Conservation (phyloP, 306 rosid genomes). For the Lathyrus oleraceus region DNA sequence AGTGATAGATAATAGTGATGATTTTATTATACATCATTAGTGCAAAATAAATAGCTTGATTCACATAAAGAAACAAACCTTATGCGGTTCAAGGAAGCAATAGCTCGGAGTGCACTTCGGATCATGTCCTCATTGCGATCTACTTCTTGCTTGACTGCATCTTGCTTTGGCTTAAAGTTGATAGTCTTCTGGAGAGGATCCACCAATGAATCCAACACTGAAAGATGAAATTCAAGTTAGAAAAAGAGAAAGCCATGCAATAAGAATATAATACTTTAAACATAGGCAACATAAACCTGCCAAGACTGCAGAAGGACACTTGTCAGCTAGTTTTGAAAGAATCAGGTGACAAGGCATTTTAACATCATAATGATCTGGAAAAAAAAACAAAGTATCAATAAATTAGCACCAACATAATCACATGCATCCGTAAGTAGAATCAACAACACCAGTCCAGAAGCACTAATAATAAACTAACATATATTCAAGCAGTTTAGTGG, state of each 20-base stretch:
- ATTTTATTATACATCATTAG: constrained; percentile 2
- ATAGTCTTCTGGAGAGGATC: constrained; percentile 98
- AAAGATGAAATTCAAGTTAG: constrained; percentile 36
- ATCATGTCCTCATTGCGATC: constrained; percentile 99
- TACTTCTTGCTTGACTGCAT: constrained; percentile 99
- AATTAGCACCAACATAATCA: background rate
- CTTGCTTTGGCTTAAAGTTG: constrained; percentile 93
- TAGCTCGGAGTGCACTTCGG: constrained; percentile 96
- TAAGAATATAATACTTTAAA: constrained; percentile 11
- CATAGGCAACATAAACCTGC: constrained; percentile 67
- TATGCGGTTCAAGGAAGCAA: constrained; percentile 89
- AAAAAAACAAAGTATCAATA: background rate
- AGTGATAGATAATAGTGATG: background rate
- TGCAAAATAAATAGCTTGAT: constrained; percentile 12
- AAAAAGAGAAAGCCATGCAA: background rate
- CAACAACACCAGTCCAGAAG: background rate
- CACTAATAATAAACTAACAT: background rate
- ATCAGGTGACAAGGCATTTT: constrained; percentile 99
- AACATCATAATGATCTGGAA: constrained; percentile 94
- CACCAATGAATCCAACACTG: constrained; percentile 95
- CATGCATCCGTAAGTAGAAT: background rate
- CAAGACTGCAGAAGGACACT: constrained; percentile 93
- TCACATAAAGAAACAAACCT: constrained; percentile 56
- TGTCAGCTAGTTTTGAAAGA: constrained; percentile 93
- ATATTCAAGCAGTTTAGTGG: background rate